A percentile compares a stretch with the other conserved stretches of the same genome.
Evolutionary conservation across 139 green algal species (phyloP).

Genomic region (Auxenochlorella protothecoides): DNA sequence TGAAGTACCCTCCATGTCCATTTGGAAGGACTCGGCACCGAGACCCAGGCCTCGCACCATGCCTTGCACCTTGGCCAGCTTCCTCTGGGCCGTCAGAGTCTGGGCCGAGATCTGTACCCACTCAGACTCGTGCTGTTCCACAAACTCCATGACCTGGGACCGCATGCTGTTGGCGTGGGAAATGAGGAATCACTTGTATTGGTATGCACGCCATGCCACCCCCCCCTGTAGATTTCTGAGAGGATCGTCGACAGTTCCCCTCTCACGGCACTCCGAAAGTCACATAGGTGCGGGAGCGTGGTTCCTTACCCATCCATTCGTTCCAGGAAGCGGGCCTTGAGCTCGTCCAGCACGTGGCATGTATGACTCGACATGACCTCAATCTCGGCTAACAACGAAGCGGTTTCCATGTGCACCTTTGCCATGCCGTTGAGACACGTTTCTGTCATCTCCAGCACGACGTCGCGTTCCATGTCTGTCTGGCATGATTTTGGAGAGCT

Average conservation of each 20-base stretch:
- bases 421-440: neutral
- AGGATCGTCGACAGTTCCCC: no score
- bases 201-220: neutral
- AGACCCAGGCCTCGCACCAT: neutral
- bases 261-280: no score
- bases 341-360: neutral
- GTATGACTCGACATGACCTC: no score
- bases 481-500: neutral
- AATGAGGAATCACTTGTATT: neutral
- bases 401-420: neutral
- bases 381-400: neutral
- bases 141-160: neutral
- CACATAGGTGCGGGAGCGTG: no score
- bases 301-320: neutral
- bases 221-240: no score
- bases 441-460: neutral
- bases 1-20: neutral
- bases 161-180: no score
- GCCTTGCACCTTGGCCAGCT: neutral
- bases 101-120: neutral
- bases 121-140: neutral
- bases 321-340: neutral
- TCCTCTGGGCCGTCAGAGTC: neutral
- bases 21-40: neutral
- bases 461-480: neutral